phyloP scores from a whole-genome alignment of 805 yeast species.

The Blastobotrys americana region DNA sequence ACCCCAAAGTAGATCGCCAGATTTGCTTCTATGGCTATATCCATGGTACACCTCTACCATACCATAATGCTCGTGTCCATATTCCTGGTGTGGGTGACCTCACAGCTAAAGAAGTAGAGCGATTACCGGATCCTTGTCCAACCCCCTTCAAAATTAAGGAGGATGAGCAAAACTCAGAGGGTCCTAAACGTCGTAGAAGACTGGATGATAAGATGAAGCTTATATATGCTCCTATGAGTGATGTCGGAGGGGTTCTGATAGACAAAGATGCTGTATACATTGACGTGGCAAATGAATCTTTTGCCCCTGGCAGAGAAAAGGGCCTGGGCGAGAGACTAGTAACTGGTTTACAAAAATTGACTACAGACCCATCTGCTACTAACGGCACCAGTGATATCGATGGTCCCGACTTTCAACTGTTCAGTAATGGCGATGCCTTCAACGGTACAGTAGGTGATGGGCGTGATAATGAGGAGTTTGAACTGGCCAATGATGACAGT shows the following conservation, averaged over 20 bases:
- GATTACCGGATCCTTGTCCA: conserved; percentile 97
- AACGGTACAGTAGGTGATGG: conserved; percentile 37
- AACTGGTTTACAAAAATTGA: conserved; percentile 74
- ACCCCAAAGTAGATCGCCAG: conserved; percentile 79
- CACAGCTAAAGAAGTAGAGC: conserved; percentile 67
- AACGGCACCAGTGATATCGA: conserved; percentile 50
- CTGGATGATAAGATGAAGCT: conserved; percentile 90
- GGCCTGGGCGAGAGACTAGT: conserved; percentile 87
- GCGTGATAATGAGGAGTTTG: conserved; percentile 39
- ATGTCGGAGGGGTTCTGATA: conserved; percentile 96
- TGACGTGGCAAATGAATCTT: conserved; percentile 55
- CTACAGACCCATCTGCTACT: no score
- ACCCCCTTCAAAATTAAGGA: conserved; percentile 88
- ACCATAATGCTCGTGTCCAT: conserved; percentile 67
- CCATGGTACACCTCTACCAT: conserved; percentile 84
- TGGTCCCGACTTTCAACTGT: conserved; percentile 69
- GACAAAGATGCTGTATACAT: conserved; percentile 97
- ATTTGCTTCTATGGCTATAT: conserved; percentile 90
- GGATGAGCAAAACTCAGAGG: conserved; percentile 50
- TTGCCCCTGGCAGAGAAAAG: conserved; percentile 55
- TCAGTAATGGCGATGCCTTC: conserved; percentile 52
- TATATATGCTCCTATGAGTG: conserved; percentile 98
- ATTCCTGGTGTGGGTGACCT: conserved; percentile 95
- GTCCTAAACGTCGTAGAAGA: conserved; percentile 64
- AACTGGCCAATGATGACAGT: conserved; percentile 36